Percentiles rank a stretch among this genome's conserved stretches.
Conservation (phyloP, 768 basidiomycete species). For the Botryobasidium botryosum region DNA sequence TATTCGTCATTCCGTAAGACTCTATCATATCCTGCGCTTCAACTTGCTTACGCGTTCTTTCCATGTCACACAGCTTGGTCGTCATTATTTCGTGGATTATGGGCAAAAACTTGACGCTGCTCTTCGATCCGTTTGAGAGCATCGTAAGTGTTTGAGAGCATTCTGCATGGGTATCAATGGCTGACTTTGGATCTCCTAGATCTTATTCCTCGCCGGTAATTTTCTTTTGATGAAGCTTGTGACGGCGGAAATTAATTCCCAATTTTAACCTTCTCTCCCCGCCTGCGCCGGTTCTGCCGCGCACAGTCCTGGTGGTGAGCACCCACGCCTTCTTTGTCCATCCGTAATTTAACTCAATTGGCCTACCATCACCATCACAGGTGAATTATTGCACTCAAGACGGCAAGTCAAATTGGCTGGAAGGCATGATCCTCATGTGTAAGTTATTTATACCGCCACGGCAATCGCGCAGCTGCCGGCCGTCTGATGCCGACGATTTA, state of each 20-base stretch:
- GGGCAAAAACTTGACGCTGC: conserved; percentile 58
- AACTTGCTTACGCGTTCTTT: background rate
- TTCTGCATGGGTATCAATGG: no score
- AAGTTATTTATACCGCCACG: conserved; percentile 17
- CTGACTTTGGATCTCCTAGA: conserved; percentile 18
- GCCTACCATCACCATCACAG: conserved; percentile 4
- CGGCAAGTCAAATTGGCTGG: conserved; percentile 73
- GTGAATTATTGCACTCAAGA: conserved; percentile 40
- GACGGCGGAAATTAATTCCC: no score
- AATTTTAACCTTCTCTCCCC: no score
- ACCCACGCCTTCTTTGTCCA: conserved; percentile 6
- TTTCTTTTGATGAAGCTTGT: no score
- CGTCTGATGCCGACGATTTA: background rate
- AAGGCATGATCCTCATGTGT: conserved; percentile 68
- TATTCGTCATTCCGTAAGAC: conserved; percentile 69
- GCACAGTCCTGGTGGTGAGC: background rate
- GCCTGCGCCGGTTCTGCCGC: no score
- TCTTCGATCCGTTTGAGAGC: conserved; percentile 84
- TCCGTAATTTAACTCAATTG: conserved; percentile 2
- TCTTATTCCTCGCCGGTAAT: conserved; percentile 15
- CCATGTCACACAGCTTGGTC: conserved; percentile 35
- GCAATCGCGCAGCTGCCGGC: conserved; percentile 21
- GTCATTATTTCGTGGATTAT: conserved; percentile 65
- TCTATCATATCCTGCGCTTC: no score
- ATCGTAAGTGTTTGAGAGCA: no score